Evolutionary conservation across 2,329 filamentous ascomycete genomes (phyloP).

Genomic region (Cladobotryum protrusum): DNA sequence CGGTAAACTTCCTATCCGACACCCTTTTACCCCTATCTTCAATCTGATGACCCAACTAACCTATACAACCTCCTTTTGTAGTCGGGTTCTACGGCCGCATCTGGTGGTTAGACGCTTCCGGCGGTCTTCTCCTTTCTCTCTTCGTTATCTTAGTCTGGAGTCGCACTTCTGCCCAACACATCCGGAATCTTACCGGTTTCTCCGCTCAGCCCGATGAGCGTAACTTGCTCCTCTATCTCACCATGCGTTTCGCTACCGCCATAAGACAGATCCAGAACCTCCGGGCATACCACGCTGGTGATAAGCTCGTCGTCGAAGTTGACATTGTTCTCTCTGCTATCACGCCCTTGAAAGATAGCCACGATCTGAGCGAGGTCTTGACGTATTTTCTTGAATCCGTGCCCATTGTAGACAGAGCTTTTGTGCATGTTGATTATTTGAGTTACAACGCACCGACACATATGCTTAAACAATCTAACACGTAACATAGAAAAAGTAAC

Average conservation of each 20-base stretch:
- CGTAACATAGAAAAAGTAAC: constrained; percentile 4
- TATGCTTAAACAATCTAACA: constrained; percentile 35
- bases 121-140: constrained; percentile 69
- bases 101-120: constrained; percentile 80
- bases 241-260: constrained; percentile 86
- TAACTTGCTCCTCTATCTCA: constrained; percentile 81
- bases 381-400: constrained; percentile 83
- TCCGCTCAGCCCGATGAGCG: constrained; percentile 74
- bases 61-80: constrained; percentile 17
- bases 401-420: constrained; percentile 67
- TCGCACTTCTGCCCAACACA: constrained; percentile 65
- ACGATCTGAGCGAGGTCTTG: constrained; percentile 70
- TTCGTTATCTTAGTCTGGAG: constrained; percentile 79
- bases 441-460: constrained; percentile 57
- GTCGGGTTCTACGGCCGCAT: constrained; percentile 68
- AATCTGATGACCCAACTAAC: no score
- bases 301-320: constrained; percentile 75
- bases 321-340: constrained; percentile 77
- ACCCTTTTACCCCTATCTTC: background rate
- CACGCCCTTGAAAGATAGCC: constrained; percentile 69
- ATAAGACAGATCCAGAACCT: constrained; percentile 82
- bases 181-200: constrained; percentile 73
- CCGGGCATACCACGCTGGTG: constrained; percentile 78
- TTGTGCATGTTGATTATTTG: constrained; percentile 61
- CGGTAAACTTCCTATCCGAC: constrained; percentile 30